Evolutionary conservation across 148 eudicot genomes (phyloP), one percentile per base, ranked within the genome.

Genomic region (Simmondsia chinensis): DNA sequence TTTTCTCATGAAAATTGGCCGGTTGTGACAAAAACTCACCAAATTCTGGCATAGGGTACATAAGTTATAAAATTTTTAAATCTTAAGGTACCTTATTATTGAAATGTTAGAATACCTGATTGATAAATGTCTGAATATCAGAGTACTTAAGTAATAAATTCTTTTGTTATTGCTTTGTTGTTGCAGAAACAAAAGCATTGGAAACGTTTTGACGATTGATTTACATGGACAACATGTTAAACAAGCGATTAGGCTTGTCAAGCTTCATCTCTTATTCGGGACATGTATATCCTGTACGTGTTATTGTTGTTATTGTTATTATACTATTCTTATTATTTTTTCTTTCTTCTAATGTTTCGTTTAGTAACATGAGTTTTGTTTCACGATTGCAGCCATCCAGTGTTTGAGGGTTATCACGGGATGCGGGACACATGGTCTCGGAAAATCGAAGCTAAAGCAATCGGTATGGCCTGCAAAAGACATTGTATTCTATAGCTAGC

Each of bases 141-240:
- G n/a, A n/a, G n/a, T n/a, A n/a, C n/a, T n/a, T n/a, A n/a, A n/a
- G 12, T 6, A 44, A 32, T 13, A 5, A 0, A 5, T 20, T 3
- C 16, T 24, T 4, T 10, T 29, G 11, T 7, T 20, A 23, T 24
- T 19, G 11, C 27, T 44, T 32, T 5, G 24, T 36, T 34, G 27
- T 7, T 69, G 60, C 94, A 93, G 99, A 72, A 93, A 93, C 67
- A 85, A 69, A 69, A 66, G 32, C 19, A 77, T 82, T 30, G 87
- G 76, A 56, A 93, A 93, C 59, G 54, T 73, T 56, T 61, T 93
- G 39, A 82, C 99, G 14, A 86, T 93, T 55, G 99, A 93, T 77
- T 79, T 93, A 62, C 99, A 93, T 47, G 99, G 99, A 36, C 99
- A 93, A 62, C 99, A 93, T 34, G 79, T 93, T 44, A 93, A 82